A percentile compares a stretch with the other conserved stretches of the same genome.
Conservation (phyloP, 208 protist genomes). For the Crithidia thermophila region DNA sequence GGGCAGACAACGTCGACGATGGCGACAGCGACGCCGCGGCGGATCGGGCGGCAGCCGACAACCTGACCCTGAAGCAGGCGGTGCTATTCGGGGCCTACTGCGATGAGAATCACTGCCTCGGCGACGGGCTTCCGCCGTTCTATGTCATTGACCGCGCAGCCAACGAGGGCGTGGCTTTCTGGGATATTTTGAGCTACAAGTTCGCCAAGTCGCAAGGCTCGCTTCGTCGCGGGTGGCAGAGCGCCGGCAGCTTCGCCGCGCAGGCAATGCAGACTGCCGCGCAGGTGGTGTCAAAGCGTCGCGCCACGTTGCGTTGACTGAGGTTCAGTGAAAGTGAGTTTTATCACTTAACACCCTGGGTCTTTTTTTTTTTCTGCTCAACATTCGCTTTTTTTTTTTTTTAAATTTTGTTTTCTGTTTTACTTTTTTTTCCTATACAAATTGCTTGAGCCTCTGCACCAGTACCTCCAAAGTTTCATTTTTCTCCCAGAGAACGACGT, state of each 20-base stretch:
- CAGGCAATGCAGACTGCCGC: slow-evolving; percentile 17
- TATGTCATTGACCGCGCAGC: slow-evolving; percentile 22
- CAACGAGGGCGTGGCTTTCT: slow-evolving; percentile 18
- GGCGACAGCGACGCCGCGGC: slow-evolving; percentile 2
- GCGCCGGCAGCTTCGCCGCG: slow-evolving; percentile 15
- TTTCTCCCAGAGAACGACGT: too few relatives aligned
- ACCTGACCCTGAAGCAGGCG: slow-evolving; percentile 35
- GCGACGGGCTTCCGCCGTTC: slow-evolving; percentile 32
- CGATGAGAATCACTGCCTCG: slow-evolving; percentile 25
- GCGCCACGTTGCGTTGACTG: neutral
- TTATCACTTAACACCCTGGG: neutral
- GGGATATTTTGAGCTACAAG: slow-evolving; percentile 27
- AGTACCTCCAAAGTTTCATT: too few relatives aligned
- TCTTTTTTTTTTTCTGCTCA: neutral
- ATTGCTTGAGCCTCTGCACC: too few relatives aligned
- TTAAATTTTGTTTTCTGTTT: neutral
- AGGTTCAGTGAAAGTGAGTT: neutral
- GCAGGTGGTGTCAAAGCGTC: slow-evolving; percentile 20
- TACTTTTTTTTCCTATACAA: slow-evolving; percentile 5
- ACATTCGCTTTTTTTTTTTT: neutral
- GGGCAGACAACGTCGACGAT: slow-evolving; percentile 2
- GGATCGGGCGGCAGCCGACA: slow-evolving; percentile 1
- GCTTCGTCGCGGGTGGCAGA: slow-evolving; percentile 27
- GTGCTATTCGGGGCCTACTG: slow-evolving; percentile 32
- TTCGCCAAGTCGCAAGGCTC: slow-evolving; percentile 25